Evolutionary conservation across 495 filamentous ascomycete species (phyloP), one percentile per base, ranked within the genome.

Genomic region (Tricharina praecox): DNA sequence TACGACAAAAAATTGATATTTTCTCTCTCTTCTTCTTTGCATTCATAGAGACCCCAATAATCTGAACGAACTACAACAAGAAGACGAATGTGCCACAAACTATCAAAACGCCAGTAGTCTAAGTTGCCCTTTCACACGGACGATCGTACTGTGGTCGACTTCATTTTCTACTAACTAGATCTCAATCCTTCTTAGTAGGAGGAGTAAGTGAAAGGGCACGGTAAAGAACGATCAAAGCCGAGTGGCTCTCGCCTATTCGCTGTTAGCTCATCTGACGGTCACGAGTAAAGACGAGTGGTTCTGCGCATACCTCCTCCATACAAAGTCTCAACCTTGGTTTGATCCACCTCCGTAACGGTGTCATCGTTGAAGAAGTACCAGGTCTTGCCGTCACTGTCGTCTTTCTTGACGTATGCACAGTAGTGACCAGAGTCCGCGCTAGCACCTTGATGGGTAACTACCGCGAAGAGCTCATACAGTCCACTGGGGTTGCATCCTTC

Each of bases 281-380:
- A 20, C 9, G 9, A 28, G 26, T 5, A 8, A n/a, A 18, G 4
- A 25, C 24, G 19, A 15, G 10, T 21, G 33, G 20, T 33, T 28
- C 19, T 7, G 46, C 28, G 66, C 76, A 64, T 65, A 77, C 90
- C 90, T 59, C 90, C 90, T 51, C 90, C 90, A 44, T 85, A 72
- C 50, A 97, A 71, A 4, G 79, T 77, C 58, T 88, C 80, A 53
- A 97, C 92, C 68, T 90, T 93, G 54, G 94, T 85, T 7, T 74
- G 66, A 2, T 87, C 79, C 23, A 97, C 90, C 65, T 96, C 92
- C 32, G 81, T 75, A 9, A 97, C 92, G 63, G 88, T 93, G 58
- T 97, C 92, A 56, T 97, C 90, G 61, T 97, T 94, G 71, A 97
- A 97, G 86, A 90, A 96, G 85, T 90, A 97, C 90, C 90, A 97